Percentiles rank a stretch among this genome's conserved stretches.
Evolutionary conservation across 2,329 filamentous ascomycete species (phyloP).

Genomic region (Pseudocercospora crystallina): DNA sequence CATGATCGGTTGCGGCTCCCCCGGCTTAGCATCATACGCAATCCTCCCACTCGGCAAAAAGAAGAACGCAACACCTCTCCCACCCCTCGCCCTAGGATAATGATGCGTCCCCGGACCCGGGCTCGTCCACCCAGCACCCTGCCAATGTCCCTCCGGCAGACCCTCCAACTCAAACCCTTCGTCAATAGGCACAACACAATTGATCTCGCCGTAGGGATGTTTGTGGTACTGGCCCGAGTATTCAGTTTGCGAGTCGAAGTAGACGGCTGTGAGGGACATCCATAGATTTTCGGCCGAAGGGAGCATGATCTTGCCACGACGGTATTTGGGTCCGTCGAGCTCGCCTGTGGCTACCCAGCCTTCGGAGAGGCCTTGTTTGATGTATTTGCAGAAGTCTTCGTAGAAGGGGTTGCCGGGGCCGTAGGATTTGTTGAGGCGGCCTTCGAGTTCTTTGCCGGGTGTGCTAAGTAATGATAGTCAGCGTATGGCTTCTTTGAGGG

Average conservation of each 20-base stretch:
- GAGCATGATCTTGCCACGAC: constrained; percentile 45
- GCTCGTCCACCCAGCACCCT: constrained; percentile 57
- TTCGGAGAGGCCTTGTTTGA: constrained; percentile 37
- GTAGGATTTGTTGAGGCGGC: constrained; percentile 36
- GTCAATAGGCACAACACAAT: constrained; percentile 44
- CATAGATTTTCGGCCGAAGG: constrained; percentile 50
- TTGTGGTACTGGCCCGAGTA: constrained; percentile 53
- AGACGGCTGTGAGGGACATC: constrained; percentile 59
- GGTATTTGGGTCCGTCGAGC: constrained; percentile 47
- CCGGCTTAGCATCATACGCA: constrained; percentile 49
- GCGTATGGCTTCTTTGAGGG: neutral
- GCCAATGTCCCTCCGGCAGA: constrained; percentile 51
- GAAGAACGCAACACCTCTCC: constrained; percentile 54
- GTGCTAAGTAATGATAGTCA: constrained; percentile 27
- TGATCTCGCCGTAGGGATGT: constrained; percentile 36
- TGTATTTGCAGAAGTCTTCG: constrained; percentile 37
- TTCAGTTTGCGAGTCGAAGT: constrained; percentile 54
- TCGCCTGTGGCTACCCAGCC: constrained; percentile 39
- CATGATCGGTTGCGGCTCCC: constrained; percentile 26
- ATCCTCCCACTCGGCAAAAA: constrained; percentile 58
- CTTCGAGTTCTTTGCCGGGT: constrained; percentile 38
- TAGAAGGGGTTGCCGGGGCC: constrained; percentile 39
- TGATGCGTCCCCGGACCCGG: constrained; percentile 58
- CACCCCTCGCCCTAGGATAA: constrained; percentile 54
- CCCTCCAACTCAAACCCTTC: constrained; percentile 53